Conservation (phyloP, 2,329 filamentous ascomycete species). For the Bipolaris gigantea region DNA sequence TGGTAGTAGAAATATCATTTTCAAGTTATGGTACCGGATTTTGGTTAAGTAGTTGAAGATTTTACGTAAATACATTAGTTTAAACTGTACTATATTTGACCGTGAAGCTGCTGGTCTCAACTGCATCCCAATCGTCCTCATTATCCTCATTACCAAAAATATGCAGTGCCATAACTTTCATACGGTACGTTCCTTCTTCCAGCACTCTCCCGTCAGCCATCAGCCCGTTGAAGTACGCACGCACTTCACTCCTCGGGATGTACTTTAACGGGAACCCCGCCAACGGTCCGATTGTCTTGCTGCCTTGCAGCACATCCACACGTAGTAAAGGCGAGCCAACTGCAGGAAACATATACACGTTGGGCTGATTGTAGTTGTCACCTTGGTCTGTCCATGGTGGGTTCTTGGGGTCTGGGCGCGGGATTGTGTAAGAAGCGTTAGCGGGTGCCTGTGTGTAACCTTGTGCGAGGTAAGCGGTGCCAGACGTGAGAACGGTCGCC, state of each 20-base stretch:
- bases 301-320: constrained; percentile 11
- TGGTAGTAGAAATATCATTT: too few species aligned
- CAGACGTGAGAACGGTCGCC: constrained; percentile 4
- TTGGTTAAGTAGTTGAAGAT: too few species aligned
- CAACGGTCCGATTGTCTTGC: constrained; percentile 5
- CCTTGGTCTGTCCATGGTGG: constrained; percentile 6
- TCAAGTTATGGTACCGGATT: too few species aligned
- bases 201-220: constrained; percentile 17
- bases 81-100: neutral
- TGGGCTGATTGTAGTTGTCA: neutral
- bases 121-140: constrained; percentile 1
- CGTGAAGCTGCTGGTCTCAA: neutral
- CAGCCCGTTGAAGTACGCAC: constrained; percentile 18
- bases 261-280: constrained; percentile 14
- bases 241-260: neutral
- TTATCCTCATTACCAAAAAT: constrained; percentile 2
- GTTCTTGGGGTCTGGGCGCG: constrained; percentile 15
- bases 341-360: neutral
- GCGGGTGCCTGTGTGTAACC: constrained; percentile 8
- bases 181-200: constrained; percentile 17
- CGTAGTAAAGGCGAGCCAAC: constrained; percentile 6
- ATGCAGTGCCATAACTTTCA: constrained; percentile 17
- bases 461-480: constrained; percentile 13
- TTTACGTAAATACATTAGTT: too few species aligned
- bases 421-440: constrained; percentile 13